These are phyloP conservation scores for Solanum neorickii DNA, from an alignment of 257 asterid genomes.

Conservation along the genomic window DNA sequence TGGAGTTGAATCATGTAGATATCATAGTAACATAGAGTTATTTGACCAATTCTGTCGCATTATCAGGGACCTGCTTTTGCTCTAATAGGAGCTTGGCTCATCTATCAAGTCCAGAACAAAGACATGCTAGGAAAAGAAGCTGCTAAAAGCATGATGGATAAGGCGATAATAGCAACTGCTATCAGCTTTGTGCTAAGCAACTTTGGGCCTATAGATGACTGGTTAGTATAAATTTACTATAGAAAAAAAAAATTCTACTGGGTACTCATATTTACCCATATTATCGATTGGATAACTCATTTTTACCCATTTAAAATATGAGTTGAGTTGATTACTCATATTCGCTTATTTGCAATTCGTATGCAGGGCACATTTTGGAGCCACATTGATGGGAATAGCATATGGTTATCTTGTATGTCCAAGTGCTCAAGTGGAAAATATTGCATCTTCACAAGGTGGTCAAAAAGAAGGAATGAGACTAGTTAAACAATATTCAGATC, in stretches of 20 bases:
- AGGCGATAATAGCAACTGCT: conserved; percentile 44
- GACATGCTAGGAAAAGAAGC: conserved; percentile 29
- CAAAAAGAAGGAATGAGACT: conserved; percentile 43
- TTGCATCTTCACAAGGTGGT: conserved; percentile 26
- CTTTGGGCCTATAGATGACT: conserved; percentile 67
- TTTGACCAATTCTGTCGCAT: conserved; percentile 1
- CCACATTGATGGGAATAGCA: conserved; percentile 48
- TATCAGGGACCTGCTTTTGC: conserved; percentile 71
- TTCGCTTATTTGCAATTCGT: not conserved
- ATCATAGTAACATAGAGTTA: not conserved
- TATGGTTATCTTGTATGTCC: conserved; percentile 57
- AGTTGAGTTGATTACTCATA: too few species aligned
- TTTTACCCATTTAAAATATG: too few species aligned
- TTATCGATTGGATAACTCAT: too few species aligned
- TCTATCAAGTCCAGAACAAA: conserved; percentile 52
- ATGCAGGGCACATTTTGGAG: conserved; percentile 67
- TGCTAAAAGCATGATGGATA: conserved; percentile 34
- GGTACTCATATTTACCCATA: too few species aligned
- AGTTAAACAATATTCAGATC: conserved; percentile 34
- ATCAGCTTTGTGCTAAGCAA: conserved; percentile 52
- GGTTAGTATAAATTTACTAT: conserved; percentile 22
- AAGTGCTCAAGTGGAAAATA: conserved; percentile 38
- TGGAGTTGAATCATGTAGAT: not conserved
- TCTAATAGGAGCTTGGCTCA: conserved; percentile 73
- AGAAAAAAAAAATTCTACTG: not conserved